Evolutionary conservation across 2,329 filamentous ascomycete genomes (phyloP), one percentile per base, ranked within the genome.

Genomic region (Aquanectria penicillioides): DNA sequence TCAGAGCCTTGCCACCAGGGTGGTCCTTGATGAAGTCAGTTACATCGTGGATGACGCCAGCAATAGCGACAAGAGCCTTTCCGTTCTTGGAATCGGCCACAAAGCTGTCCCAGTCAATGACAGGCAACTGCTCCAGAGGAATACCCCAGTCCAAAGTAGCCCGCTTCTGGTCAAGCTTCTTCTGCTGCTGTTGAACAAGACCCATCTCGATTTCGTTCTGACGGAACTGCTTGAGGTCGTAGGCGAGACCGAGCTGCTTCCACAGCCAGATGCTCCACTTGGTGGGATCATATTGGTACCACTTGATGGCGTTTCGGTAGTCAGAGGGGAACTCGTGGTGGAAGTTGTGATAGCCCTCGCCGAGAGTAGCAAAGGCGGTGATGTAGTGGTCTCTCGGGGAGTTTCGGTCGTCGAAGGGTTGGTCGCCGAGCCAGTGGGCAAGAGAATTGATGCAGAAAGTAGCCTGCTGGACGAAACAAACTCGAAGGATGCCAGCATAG

Each of bases 321-420:
- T 96, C 92, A 10, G 91, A 94, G 54, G 92, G 92, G 80, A 96
- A 96, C 77, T 96, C 92, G 84, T 96, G 92, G 80, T 96, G 92
- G 85, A 96, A 96, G 85, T 96, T 96, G 85, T 96, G 92, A 81
- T 96, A 96, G 29, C 92, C 92, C 79, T 93, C 92, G 46, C 92
- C 92, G 17, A 96, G 89, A 40, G 92, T 96, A 69, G 93, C 88
- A 15, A 96, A 80, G 43, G 92, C 92, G 31, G 92, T 95, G 78
- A 96, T 87, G 74, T 94, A 85, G 78, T 96, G 92, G 72, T 96
- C 92, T 74, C 92, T 89, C 64, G 92, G 92, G 61, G 90, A 93
- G 86, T 96, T 94, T 79, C 92, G 90, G 84, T 96, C 92, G 71
- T 96, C 92, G 75, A 95, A 96, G 61, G 92, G 92, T 81, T 95